Base-by-base conservation (phyloP, 495 filamentous ascomycete genomes). In the Trichoderma orchidacearum region DNA sequence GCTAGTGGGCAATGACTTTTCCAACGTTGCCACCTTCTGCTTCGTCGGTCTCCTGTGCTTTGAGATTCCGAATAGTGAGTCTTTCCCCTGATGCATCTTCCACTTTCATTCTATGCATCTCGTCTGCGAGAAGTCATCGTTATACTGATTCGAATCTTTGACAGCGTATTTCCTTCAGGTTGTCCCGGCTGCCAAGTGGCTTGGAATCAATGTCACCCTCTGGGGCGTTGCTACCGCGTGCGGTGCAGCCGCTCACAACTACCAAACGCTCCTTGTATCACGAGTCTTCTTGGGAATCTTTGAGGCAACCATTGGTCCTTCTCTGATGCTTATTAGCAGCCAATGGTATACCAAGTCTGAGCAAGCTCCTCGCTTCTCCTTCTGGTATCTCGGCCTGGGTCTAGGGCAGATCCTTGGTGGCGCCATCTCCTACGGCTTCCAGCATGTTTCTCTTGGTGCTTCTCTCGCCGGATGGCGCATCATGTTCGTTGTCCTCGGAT, bases 331-430 rank as follows among this genome's bases (percentile, higher is more conserved):
- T 28, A 73, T 80, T 59, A 72, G 66, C 54, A 67, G 68, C 61
- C 64, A 66, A 60, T 86, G 80, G 80, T 86, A 86, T 61, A 86
- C 80, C 13, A 78, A 80, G 50, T 74, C 75, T 0, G 82, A 85
- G 61, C 74, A 78, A 38, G 77, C 79, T 2, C 79, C 80, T 0
- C 75, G 83, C 18, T 83, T 82, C 59, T 75, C 72, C n/a, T 69
- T 84, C 61, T 86, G 83, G 83, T 84, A 81, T 62, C 72, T 70
- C 30, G 82, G 83, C 23, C 67, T 84, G 6, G 83, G 83, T 1
- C 56, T 77, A 21, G 81, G 79, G 15, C 83, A 83, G 66, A 84
- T 85, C 23, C 27, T 84, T 36, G 83, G 83, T 3, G 83, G 82
- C 0, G 54, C 82, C 27, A 66, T 84, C 29, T 83, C 80, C 4